phyloP scores from a whole-genome alignment of 2,329 filamentous ascomycete species.

The Talaromyces sp. region DNA sequence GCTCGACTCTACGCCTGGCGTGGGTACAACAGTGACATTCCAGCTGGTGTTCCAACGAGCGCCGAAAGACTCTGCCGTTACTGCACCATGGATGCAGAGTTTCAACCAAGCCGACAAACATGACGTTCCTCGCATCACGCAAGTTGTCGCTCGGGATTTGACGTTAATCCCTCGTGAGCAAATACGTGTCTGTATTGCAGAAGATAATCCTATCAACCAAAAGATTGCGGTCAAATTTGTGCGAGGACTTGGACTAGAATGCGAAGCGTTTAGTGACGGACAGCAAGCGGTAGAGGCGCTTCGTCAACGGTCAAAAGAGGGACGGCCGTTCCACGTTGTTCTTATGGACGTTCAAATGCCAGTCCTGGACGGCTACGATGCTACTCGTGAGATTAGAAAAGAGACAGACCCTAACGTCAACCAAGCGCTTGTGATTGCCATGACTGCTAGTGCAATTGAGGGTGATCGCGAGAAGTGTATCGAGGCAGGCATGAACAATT shows the following conservation, averaged over 20 bases:
- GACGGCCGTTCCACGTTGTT: conserved; percentile 79
- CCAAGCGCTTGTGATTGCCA: conserved; percentile 87
- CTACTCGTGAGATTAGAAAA: conserved; percentile 75
- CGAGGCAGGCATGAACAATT: conserved; percentile 97
- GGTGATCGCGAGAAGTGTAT: conserved; percentile 93
- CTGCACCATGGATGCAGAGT: conserved; percentile 54
- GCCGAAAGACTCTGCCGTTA: conserved; percentile 54
- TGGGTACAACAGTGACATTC: conserved; percentile 66
- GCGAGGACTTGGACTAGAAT: conserved; percentile 77
- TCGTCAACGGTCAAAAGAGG: conserved; percentile 66
- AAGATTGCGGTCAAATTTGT: conserved; percentile 92
- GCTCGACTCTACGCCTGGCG: conserved; percentile 70
- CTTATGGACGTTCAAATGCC: conserved; percentile 98
- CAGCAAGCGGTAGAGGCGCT: conserved; percentile 82
- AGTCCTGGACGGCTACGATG: conserved; percentile 86
- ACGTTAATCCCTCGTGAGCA: conserved; percentile 71
- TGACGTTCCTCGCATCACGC: conserved; percentile 39
- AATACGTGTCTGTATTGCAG: conserved; percentile 84
- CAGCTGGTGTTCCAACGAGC: conserved; percentile 83
- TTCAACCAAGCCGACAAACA: conserved; percentile 37
- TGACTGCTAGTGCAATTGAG: conserved; percentile 93
- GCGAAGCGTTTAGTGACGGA: conserved; percentile 87
- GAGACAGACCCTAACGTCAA: conserved; percentile 74
- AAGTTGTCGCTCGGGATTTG: conserved; percentile 59
- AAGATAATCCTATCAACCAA: conserved; percentile 93